A percentile compares a stretch with the other conserved stretches of the same genome.
Conservation (phyloP, 805 yeast species). For the Nakazawaea ambrosiae region DNA sequence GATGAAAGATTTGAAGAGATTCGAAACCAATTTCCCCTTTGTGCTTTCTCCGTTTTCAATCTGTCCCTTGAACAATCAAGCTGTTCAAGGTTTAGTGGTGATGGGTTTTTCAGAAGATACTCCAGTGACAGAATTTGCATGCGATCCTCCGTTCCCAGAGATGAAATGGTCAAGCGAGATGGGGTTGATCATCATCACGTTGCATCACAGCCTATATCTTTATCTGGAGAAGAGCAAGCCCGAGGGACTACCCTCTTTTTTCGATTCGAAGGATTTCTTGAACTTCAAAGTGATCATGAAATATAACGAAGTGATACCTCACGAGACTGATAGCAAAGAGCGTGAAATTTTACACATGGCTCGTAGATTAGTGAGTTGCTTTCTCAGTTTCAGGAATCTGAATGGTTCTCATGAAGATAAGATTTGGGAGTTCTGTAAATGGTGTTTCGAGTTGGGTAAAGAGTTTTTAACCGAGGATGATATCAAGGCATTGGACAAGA, state of each 20-base stretch:
- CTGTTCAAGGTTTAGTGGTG: conserved; percentile 7
- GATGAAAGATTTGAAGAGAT: conserved; percentile 2
- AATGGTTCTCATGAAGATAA: background rate
- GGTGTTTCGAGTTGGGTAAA: conserved; percentile 10
- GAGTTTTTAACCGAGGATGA: conserved; percentile 8
- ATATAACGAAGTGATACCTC: conserved; percentile 11
- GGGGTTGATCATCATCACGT: conserved; percentile 11
- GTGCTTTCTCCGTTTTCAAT: conserved; percentile 10
- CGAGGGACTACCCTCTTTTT: background rate
- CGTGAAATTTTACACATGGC: conserved; percentile 11
- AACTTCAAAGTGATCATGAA: conserved; percentile 7
- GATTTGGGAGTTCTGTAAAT: conserved; percentile 11
- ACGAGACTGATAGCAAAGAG: background rate
- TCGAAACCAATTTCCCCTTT: conserved; percentile 11
- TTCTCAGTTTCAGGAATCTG: conserved; percentile 1
- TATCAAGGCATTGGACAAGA: conserved; percentile 3
- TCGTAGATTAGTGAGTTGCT: conserved; percentile 9
- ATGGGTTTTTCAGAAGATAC: background rate
- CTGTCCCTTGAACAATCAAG: conserved; percentile 9
- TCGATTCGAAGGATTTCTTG: background rate
- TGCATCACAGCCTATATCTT: conserved; percentile 13
- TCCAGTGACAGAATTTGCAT: conserved; percentile 1
- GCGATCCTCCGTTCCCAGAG: conserved; percentile 12
- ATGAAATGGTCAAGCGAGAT: conserved; percentile 11
- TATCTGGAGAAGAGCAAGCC: conserved; percentile 7